A percentile compares a stretch with the other conserved stretches of the same genome.
Evolutionary conservation across 2,329 filamentous ascomycete genomes (phyloP).

Genomic region (Talaromyces funiculosus): DNA sequence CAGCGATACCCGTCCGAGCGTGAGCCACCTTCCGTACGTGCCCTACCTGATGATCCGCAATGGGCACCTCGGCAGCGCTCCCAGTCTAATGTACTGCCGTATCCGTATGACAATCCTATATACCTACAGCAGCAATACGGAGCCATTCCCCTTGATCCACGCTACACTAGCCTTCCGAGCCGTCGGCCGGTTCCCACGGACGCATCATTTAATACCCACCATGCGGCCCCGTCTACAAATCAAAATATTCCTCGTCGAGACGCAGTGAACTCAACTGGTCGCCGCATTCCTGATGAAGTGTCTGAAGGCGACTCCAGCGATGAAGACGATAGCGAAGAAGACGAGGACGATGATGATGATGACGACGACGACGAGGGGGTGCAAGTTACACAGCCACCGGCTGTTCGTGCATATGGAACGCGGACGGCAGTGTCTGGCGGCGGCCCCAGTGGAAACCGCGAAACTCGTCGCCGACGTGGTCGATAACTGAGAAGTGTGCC

Average conservation of each 20-base stretch:
- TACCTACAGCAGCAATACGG: slow-evolving; percentile 23
- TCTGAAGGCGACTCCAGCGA: slow-evolving; percentile 21
- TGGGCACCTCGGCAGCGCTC: slow-evolving; percentile 40
- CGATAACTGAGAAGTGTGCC: background rate
- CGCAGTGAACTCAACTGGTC: background rate
- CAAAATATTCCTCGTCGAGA: slow-evolving; percentile 11
- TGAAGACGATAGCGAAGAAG: slow-evolving; percentile 21
- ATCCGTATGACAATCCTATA: slow-evolving; percentile 25
- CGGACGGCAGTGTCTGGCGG: slow-evolving; percentile 6
- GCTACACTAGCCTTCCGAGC: slow-evolving; percentile 22
- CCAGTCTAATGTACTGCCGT: slow-evolving; percentile 28
- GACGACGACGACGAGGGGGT: slow-evolving; percentile 24
- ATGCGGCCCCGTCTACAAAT: slow-evolving; percentile 15
- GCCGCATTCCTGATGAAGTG: slow-evolving; percentile 17
- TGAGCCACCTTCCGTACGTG: slow-evolving; percentile 27
- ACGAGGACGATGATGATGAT: slow-evolving; percentile 20
- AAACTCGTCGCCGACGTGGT: slow-evolving; percentile 8
- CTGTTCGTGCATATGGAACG: background rate
- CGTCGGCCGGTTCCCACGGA: slow-evolving; percentile 18
- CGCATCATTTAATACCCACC: slow-evolving; percentile 17
- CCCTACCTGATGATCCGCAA: slow-evolving; percentile 46
- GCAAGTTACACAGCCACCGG: slow-evolving; percentile 24
- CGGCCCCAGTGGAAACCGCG: background rate
- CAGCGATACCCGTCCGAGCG: slow-evolving; percentile 27
- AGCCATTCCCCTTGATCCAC: slow-evolving; percentile 26